These are phyloP conservation scores for Boletus sp. DNA, from an alignment of 768 basidiomycete species.

Conservation along the genomic window DNA sequence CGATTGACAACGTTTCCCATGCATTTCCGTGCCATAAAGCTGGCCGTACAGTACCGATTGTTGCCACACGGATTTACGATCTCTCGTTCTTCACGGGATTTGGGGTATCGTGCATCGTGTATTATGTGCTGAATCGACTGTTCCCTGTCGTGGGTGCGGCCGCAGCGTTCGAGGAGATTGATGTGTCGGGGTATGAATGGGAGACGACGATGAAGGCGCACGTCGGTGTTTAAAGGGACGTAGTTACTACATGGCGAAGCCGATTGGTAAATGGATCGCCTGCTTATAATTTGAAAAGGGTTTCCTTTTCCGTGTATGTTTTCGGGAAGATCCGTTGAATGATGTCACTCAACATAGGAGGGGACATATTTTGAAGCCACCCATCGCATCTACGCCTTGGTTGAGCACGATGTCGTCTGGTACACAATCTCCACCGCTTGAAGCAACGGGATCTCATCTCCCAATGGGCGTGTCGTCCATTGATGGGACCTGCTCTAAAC, in stretches of 20 bases:
- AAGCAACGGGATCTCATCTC: slow-evolving; percentile 44
- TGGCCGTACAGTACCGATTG: slow-evolving; percentile 59
- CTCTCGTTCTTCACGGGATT: slow-evolving; percentile 88
- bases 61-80: slow-evolving; percentile 70
- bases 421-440: slow-evolving; percentile 56
- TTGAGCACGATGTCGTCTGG: slow-evolving; percentile 31
- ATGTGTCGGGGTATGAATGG: slow-evolving; percentile 39
- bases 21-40: slow-evolving; percentile 32
- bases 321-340: slow-evolving; percentile 23
- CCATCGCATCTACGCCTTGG: not conserved
- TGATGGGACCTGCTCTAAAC: slow-evolving; percentile 34
- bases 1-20: not conserved
- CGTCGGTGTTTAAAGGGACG: not conserved
- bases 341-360: slow-evolving; percentile 25
- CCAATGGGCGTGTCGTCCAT: slow-evolving; percentile 52
- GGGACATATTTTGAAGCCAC: too few relatives aligned
- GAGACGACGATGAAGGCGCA: not conserved
- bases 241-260: not conserved
- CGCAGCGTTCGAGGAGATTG: slow-evolving; percentile 52
- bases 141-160: slow-evolving; percentile 59
- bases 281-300: not conserved
- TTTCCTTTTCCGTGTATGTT: slow-evolving; percentile 15
- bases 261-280: not conserved
- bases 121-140: slow-evolving; percentile 54
- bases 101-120: slow-evolving; percentile 62